Conservation (phyloP, 441 rosid genomes). For the Omphalea diandra region DNA sequence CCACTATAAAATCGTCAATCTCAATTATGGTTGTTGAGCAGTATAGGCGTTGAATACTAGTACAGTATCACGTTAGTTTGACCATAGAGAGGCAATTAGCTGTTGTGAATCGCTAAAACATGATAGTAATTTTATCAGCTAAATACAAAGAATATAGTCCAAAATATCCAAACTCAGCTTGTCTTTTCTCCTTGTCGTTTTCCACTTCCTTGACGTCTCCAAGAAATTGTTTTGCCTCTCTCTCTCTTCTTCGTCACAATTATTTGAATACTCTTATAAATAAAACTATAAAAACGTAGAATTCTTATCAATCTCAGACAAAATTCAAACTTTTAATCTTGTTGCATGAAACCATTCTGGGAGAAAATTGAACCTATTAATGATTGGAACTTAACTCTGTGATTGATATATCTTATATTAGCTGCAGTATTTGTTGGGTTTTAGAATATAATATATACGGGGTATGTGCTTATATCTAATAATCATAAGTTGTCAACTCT, state of each 20-base stretch:
- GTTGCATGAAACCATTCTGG: too few relatives aligned
- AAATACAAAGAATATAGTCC: neutral
- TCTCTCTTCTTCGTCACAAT: neutral
- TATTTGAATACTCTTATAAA: too few relatives aligned
- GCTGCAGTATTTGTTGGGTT: too few relatives aligned
- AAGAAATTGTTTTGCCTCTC: neutral
- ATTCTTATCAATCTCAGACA: too few relatives aligned
- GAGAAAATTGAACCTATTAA: too few relatives aligned
- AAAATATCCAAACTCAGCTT: neutral
- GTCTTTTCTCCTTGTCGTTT: conserved; percentile 12
- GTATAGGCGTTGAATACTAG: neutral
- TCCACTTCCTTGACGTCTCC: neutral
- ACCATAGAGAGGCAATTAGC: neutral
- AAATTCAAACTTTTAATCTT: too few relatives aligned
- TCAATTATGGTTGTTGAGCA: neutral
- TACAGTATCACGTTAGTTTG: neutral
- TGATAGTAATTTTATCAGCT: neutral
- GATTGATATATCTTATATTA: too few relatives aligned
- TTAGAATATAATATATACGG: too few relatives aligned
- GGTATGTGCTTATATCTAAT: too few relatives aligned
- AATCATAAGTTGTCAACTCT: too few relatives aligned
- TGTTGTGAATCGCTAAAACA: neutral
- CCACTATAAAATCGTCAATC: neutral
- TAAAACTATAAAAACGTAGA: too few relatives aligned
- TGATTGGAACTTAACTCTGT: too few relatives aligned